Percentiles rank a stretch among this genome's conserved stretches.
Conservation (phyloP, 768 basidiomycete species). For the Lactarius tabidus region DNA sequence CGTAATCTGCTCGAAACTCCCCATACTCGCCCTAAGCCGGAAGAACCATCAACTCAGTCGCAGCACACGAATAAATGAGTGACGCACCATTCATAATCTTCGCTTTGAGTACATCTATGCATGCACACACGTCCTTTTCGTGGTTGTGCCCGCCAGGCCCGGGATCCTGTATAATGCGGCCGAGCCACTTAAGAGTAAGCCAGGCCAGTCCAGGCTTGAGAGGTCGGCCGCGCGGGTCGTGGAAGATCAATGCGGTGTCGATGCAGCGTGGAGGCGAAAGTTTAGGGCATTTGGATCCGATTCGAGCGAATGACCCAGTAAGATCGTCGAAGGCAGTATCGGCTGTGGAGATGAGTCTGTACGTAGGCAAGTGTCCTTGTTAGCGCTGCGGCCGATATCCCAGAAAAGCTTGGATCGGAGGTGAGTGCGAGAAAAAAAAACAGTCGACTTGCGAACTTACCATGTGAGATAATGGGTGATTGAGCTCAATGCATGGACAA, state of each 20-base stretch:
- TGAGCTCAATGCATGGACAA: conserved; percentile 83
- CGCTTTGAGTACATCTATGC: conserved; percentile 75
- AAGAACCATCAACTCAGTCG: neutral
- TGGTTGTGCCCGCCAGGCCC: conserved; percentile 91
- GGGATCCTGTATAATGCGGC: conserved; percentile 79
- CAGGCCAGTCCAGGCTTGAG: conserved; percentile 94
- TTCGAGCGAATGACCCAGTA: conserved; percentile 94
- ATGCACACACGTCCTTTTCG: conserved; percentile 90
- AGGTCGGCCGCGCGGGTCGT: conserved; percentile 91
- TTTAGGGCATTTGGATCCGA: conserved; percentile 89
- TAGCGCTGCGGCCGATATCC: conserved; percentile 76
- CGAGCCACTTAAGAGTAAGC: conserved; percentile 93
- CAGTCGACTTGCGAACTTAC: conserved; percentile 37
- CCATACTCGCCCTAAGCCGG: conserved; percentile 64
- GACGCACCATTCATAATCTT: conserved; percentile 68
- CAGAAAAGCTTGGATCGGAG: conserved; percentile 69
- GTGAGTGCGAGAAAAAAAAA: neutral
- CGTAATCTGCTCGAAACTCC: conserved; percentile 78
- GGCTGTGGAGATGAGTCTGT: conserved; percentile 64
- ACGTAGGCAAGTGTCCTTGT: conserved; percentile 79
- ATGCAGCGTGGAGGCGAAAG: conserved; percentile 83
- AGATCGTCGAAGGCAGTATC: conserved; percentile 65
- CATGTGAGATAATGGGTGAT: conserved; percentile 91
- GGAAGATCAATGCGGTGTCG: conserved; percentile 86
- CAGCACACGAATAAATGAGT: neutral